Evolutionary conservation across 1,284 basidiomycete species (phyloP).

Genomic region (Grifola frondosa): DNA sequence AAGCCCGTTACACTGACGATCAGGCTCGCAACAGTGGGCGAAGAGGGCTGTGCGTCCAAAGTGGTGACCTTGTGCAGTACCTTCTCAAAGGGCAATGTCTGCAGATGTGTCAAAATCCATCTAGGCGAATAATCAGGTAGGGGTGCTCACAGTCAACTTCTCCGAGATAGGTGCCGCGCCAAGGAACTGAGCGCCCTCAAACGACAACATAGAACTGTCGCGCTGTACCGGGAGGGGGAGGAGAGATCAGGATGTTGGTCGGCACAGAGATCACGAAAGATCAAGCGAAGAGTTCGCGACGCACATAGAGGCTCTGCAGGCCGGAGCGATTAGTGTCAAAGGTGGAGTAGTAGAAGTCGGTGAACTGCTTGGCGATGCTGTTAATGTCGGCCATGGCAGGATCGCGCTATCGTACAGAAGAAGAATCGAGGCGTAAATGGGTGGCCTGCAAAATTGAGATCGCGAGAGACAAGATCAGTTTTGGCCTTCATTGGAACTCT

Average conservation of each 20-base stretch:
- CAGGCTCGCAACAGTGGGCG: constrained; percentile 58
- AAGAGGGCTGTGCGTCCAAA: constrained; percentile 88
- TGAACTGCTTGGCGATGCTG: constrained; percentile 65
- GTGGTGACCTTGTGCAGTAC: constrained; percentile 86
- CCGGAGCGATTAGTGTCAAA: constrained; percentile 63
- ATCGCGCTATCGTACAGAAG: constrained; percentile 15
- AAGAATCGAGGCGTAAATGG: too few species aligned
- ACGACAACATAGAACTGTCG: constrained; percentile 84
- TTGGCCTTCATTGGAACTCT: background rate
- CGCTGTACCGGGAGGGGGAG: constrained; percentile 51
- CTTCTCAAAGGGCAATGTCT: constrained; percentile 81
- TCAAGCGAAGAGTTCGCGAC: constrained; percentile 31
- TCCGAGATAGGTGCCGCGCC: constrained; percentile 68
- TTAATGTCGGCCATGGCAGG: constrained; percentile 71
- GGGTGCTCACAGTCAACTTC: constrained; percentile 70
- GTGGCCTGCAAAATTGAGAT: too few species aligned
- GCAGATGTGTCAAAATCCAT: constrained; percentile 11
- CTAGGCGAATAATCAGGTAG: background rate
- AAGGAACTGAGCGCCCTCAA: constrained; percentile 68
- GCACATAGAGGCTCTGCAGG: constrained; percentile 72
- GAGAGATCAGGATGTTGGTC: constrained; percentile 9
- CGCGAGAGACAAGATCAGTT: constrained; percentile 5
- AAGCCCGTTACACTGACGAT: constrained; percentile 89
- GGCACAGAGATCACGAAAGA: constrained; percentile 19
- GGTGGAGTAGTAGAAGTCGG: constrained; percentile 71